Percentiles rank a stretch among this genome's conserved stretches.
phyloP scores from a whole-genome alignment of 495 filamentous ascomycete genomes.

The Tuber indicum region DNA sequence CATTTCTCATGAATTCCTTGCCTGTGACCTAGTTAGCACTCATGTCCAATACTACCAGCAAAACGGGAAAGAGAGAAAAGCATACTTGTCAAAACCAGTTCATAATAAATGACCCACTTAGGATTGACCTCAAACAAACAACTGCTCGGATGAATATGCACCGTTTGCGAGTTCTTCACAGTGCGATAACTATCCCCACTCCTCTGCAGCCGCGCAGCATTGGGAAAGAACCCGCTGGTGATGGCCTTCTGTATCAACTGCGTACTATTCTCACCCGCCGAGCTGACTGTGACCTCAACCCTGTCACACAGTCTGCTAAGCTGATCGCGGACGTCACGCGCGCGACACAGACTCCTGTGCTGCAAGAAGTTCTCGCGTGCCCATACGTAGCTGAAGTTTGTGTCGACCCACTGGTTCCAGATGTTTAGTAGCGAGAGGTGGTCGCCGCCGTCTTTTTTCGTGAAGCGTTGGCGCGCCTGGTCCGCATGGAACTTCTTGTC shows the following conservation, averaged over 20 bases:
- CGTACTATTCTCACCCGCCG: constrained; percentile 62
- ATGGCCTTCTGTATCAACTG: constrained; percentile 78
- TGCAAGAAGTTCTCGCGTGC: constrained; percentile 90
- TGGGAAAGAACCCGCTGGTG: constrained; percentile 89
- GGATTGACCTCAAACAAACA: constrained; percentile 76
- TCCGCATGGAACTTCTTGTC: constrained; percentile 97
- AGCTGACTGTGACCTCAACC: constrained; percentile 71
- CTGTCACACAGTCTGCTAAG: constrained; percentile 90
- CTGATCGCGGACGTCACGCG: constrained; percentile 89
- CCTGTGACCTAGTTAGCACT: constrained; percentile 24
- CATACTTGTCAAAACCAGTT: constrained; percentile 76
- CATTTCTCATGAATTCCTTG: constrained; percentile 88
- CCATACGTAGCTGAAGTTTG: constrained; percentile 84
- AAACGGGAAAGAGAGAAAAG: neutral
- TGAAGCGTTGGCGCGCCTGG: constrained; percentile 85
- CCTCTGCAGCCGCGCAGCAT: constrained; percentile 77
- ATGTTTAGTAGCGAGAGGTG: constrained; percentile 88
- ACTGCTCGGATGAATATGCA: constrained; percentile 81
- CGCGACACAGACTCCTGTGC: constrained; percentile 75
- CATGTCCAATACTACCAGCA: neutral
- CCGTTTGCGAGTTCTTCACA: constrained; percentile 82
- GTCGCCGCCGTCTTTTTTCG: constrained; percentile 86
- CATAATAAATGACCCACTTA: constrained; percentile 85
- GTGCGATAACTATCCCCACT: constrained; percentile 90
- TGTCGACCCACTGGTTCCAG: constrained; percentile 95